Conservation (phyloP, 495 filamentous ascomycete species). For the Friedmanniomyces simplex region DNA sequence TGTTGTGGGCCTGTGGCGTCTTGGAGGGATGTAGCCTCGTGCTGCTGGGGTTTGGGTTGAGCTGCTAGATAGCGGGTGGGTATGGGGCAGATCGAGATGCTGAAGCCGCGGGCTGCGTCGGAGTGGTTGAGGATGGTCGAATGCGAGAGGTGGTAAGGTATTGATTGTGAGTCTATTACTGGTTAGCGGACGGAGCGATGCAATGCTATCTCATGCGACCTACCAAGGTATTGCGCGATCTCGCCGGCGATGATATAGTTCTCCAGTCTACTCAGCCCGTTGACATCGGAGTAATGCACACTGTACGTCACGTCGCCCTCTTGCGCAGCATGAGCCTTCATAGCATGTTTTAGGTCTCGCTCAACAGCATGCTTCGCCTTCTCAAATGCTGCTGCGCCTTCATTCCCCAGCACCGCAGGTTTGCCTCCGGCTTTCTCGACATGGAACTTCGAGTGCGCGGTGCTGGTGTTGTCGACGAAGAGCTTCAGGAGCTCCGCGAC, state of each 20-base stretch:
- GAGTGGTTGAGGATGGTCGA: conserved; percentile 17
- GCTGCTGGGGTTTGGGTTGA: conserved; percentile 7
- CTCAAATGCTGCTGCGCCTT: conserved; percentile 11
- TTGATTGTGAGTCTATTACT: conserved; percentile 13
- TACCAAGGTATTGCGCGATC: conserved; percentile 20
- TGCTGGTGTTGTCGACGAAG: conserved; percentile 10
- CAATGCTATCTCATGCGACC: not conserved
- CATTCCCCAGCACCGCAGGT: conserved; percentile 10
- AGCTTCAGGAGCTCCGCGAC: conserved; percentile 14
- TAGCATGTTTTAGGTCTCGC: conserved; percentile 16
- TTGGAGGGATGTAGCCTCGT: not conserved
- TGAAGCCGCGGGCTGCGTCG: conserved; percentile 15
- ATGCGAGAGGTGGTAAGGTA: conserved; percentile 15
- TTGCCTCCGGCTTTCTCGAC: conserved; percentile 18
- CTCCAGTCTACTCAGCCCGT: conserved; percentile 21
- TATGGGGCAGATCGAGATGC: conserved; percentile 16
- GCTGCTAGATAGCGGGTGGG: conserved; percentile 7
- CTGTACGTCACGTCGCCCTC: conserved; percentile 16
- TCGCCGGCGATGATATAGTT: conserved; percentile 18
- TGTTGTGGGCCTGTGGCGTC: not conserved
- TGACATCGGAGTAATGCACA: conserved; percentile 22
- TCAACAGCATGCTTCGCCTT: conserved; percentile 19
- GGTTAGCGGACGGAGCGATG: not conserved
- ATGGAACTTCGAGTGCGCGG: conserved; percentile 15
- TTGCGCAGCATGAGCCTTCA: conserved; percentile 17